Evolutionary conservation across 2,329 filamentous ascomycete species (phyloP).

Genomic region (Diaporthe ilicicola): DNA sequence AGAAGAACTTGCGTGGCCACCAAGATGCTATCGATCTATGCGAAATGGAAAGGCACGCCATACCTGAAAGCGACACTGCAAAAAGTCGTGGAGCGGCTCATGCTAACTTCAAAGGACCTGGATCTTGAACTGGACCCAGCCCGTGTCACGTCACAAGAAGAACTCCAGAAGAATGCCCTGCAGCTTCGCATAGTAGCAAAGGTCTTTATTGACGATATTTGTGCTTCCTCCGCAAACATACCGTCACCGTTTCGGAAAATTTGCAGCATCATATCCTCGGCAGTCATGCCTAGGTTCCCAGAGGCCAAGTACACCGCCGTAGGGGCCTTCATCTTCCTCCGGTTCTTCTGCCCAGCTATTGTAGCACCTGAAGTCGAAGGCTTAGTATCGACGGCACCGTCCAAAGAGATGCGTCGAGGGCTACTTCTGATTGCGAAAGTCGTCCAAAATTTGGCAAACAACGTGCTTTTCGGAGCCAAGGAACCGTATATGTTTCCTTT

Average conservation of each 20-base stretch:
- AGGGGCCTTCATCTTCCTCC: slow-evolving; percentile 75
- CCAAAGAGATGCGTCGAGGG: slow-evolving; percentile 74
- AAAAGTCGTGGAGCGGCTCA: slow-evolving; percentile 72
- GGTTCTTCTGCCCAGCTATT: slow-evolving; percentile 78
- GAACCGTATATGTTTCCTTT: slow-evolving; percentile 78
- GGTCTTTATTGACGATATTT: slow-evolving; percentile 77
- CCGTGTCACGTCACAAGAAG: slow-evolving; percentile 66
- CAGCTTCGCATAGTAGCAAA: slow-evolving; percentile 74
- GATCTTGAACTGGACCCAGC: slow-evolving; percentile 74
- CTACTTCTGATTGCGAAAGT: slow-evolving; percentile 76
- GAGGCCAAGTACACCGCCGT: slow-evolving; percentile 78
- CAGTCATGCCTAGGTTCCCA: slow-evolving; percentile 70
- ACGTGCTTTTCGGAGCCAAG: slow-evolving; percentile 76
- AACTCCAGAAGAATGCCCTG: slow-evolving; percentile 71
- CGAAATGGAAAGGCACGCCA: slow-evolving; percentile 73
- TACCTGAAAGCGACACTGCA: slow-evolving; percentile 72
- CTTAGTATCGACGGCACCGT: slow-evolving; percentile 66
- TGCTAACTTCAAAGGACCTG: slow-evolving; percentile 72
- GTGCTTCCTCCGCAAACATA: slow-evolving; percentile 67
- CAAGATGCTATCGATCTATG: slow-evolving; percentile 76
- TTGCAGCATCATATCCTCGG: slow-evolving; percentile 71
- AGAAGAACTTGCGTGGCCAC: slow-evolving; percentile 76
- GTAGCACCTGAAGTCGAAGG: slow-evolving; percentile 75
- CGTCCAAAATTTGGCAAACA: slow-evolving; percentile 76
- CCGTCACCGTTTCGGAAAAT: slow-evolving; percentile 72